These are phyloP conservation scores for Backusella morwellensis DNA, from an alignment of 192 early-diverging fungal species.

Conservation along the genomic window DNA sequence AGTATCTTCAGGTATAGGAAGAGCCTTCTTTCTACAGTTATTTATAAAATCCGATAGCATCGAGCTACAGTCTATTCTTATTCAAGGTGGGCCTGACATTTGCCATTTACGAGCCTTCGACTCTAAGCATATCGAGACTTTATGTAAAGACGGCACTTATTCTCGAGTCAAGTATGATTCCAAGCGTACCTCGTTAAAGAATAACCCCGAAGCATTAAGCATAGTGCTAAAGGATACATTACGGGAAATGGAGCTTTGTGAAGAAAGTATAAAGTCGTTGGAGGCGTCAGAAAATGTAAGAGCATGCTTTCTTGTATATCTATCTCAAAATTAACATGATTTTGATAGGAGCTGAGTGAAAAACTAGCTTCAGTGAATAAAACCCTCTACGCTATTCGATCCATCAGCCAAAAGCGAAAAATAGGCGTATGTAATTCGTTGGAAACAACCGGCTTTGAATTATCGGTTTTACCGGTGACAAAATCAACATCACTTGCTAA, in stretches of 20 bases:
- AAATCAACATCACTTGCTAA: not conserved
- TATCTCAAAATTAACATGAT: not conserved
- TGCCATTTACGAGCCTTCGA: not conserved
- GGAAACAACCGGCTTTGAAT: conserved; percentile 5
- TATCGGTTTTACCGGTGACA: not conserved
- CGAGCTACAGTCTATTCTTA: not conserved
- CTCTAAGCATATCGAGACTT: not conserved
- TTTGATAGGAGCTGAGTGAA: not conserved
- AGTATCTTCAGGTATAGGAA: conserved; percentile 6
- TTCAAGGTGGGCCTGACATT: not conserved
- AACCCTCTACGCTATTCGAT: not conserved
- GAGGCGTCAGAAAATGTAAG: not conserved
- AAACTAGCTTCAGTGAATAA: not conserved
- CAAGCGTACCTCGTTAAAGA: not conserved
- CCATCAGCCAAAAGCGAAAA: not conserved
- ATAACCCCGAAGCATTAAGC: not conserved
- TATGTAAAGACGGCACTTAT: not conserved
- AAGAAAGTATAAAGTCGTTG: not conserved
- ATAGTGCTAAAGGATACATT: not conserved
- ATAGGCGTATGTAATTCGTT: not conserved
- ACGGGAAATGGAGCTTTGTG: not conserved
- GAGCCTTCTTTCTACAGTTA: not conserved
- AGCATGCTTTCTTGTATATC: not conserved
- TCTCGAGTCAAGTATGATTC: not conserved
- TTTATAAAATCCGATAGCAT: not conserved